Evolutionary conservation across 2,329 filamentous ascomycete genomes (phyloP).

Genomic region (Aspergillus calidoustus): DNA sequence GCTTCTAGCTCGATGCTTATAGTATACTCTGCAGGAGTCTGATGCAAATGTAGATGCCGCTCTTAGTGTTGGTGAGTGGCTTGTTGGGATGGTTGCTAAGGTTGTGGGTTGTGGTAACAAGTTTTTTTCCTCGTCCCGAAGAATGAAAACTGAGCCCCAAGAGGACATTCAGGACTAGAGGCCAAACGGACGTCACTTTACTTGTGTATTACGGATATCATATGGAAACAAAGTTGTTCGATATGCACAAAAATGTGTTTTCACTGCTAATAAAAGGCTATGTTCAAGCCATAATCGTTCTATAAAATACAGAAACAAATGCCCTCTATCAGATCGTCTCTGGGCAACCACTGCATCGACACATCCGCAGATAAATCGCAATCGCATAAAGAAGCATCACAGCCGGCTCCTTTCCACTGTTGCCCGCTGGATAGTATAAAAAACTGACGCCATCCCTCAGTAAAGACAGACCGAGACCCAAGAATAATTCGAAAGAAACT

Average conservation of each 20-base stretch:
- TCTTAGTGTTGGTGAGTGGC: neutral
- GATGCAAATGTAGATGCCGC: neutral
- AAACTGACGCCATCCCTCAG: constrained; percentile 35
- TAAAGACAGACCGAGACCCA: constrained; percentile 24
- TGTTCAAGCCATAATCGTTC: constrained; percentile 10
- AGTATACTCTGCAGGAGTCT: neutral
- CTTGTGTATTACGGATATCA: neutral
- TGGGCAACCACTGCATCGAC: constrained; percentile 7
- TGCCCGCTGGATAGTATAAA: constrained; percentile 18
- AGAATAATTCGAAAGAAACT: constrained; percentile 36
- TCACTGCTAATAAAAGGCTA: neutral
- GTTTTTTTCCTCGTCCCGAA: constrained; percentile 15
- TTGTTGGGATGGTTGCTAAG: neutral
- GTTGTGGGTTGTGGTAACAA: constrained; percentile 11
- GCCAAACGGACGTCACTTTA: neutral
- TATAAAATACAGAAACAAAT: constrained; percentile 15
- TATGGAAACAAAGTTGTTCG: neutral
- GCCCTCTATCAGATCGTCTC: constrained; percentile 12
- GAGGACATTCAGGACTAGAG: neutral
- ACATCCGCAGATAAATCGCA: constrained; percentile 2
- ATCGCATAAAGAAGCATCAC: neutral
- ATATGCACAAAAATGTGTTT: neutral
- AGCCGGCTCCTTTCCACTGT: constrained; percentile 12
- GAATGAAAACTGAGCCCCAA: constrained; percentile 4
- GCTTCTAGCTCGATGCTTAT: neutral